Conservation (phyloP, 1,284 basidiomycete genomes). For the Rhodotorula sp. region DNA sequence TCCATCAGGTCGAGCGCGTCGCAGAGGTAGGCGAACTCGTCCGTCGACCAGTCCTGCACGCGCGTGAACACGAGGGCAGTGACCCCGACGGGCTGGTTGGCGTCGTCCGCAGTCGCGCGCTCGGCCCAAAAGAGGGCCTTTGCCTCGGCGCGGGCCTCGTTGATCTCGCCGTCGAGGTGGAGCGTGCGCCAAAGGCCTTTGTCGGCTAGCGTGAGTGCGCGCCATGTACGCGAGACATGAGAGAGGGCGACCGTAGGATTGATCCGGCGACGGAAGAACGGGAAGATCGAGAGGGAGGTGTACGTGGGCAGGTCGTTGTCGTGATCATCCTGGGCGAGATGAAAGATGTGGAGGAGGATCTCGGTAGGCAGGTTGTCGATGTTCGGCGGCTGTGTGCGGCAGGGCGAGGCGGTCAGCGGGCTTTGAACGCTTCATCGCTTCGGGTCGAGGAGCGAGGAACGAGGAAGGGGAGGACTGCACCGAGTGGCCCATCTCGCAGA, state of each 20-base stretch:
- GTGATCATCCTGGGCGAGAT: slow-evolving; percentile 5
- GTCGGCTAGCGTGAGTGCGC: neutral
- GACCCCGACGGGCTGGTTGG: neutral
- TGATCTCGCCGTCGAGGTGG: slow-evolving; percentile 15
- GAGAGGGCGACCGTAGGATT: slow-evolving; percentile 20
- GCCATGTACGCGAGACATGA: slow-evolving; percentile 6
- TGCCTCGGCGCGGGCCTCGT: neutral
- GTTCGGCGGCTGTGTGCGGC: neutral
- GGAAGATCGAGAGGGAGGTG: neutral
- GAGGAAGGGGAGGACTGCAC: too few species aligned
- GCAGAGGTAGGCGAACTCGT: slow-evolving; percentile 13
- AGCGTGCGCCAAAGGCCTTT: slow-evolving; percentile 4
- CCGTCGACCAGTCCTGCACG: slow-evolving; percentile 3
- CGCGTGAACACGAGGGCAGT: slow-evolving; percentile 4
- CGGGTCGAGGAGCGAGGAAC: too few species aligned
- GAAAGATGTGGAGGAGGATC: slow-evolving; percentile 18
- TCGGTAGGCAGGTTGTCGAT: slow-evolving; percentile 15
- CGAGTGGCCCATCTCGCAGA: too few species aligned
- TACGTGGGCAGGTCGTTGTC: neutral
- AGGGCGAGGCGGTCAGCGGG: too few species aligned
- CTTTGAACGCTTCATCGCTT: too few species aligned
- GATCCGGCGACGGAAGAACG: neutral
- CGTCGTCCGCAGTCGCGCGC: neutral
- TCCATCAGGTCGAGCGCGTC: slow-evolving; percentile 14
- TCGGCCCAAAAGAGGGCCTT: slow-evolving; percentile 16